Base-by-base conservation (phyloP, 352 stramenopile species). In the Pelagophyceae sp. region DNA sequence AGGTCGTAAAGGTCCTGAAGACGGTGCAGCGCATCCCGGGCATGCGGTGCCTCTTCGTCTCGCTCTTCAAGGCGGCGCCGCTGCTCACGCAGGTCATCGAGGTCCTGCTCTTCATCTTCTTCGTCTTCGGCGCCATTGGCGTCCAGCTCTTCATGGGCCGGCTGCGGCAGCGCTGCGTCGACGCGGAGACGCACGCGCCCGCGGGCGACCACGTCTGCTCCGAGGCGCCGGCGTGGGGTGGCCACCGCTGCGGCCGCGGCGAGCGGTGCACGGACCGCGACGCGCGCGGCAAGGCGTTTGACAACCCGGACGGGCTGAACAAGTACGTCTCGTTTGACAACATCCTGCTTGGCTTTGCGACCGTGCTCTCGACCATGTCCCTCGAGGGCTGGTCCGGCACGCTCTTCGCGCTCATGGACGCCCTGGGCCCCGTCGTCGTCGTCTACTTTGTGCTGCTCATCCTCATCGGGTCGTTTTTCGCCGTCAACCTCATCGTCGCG, bases 321-420 rank as follows among this genome's bases (percentile, higher is more conserved):
- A 81, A 91, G 0, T 94, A 92, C 63, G 94, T 91, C 0, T 93
- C 80, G 31, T 97, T 97, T 80, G 93, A 97, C 82, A 92, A 96
- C 78, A 93, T 97, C 40, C 89, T 89, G 3, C 83, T 78, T 23
- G 87, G 91, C 0, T 95, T 95, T 69, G 86, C 96, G 61, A 94
- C 91, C 5, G 96, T 97, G 76, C 93, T 97, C 75, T 90, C 95
- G 76, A 87, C 87, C 0, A 93, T 97, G 76, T 96, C 92, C 0
- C 84, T 94, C 69, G 92, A 97, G 83, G 93, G 93, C 1, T 97
- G 93, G 93, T 92, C 90, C 0, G 54, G 79, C 20, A 90, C 96
- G 76, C 95, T 96, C 85, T 95, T 97, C n/a, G 33, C 50, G 0
- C 58, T 78, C 45, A 76, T 71, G 72, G 72, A 81, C 74, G 38